A percentile compares a stretch with the other conserved stretches of the same genome.
Evolutionary conservation across 139 green algal species (phyloP).

Genomic region (Tetradesmus obliquus): DNA sequence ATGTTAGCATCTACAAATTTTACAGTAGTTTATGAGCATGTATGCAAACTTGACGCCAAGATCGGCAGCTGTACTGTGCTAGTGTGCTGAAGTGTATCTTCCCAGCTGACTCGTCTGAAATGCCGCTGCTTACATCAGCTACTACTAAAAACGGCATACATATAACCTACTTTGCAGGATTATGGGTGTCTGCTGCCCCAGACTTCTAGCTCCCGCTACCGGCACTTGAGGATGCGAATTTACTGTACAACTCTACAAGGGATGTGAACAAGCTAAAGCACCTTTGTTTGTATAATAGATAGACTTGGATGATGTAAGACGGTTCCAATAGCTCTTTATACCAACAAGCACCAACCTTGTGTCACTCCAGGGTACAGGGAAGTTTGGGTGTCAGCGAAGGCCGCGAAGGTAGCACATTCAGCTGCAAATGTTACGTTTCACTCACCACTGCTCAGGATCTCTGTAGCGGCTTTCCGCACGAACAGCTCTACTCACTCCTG

Average conservation of each 20-base stretch:
- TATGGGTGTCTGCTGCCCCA: neutral
- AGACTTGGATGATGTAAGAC: too few species aligned
- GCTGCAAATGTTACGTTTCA: too few species aligned
- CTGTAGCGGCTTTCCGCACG: neutral
- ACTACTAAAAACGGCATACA: neutral
- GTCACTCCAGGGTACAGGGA: neutral
- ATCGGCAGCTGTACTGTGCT: neutral
- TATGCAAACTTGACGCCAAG: neutral
- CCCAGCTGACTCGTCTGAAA: too few species aligned
- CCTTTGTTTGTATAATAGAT: too few species aligned
- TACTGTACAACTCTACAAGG: too few species aligned
- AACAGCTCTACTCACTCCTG: neutral
- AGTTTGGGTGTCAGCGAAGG: neutral
- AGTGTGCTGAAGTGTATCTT: neutral
- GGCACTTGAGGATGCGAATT: neutral
- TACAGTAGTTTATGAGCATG: too few species aligned
- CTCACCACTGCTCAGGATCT: neutral
- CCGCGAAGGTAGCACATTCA: too few species aligned
- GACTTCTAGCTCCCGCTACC: neutral
- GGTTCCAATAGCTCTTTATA: too few species aligned
- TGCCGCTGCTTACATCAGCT: neutral
- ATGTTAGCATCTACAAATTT: too few species aligned
- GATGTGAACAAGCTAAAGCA: too few species aligned
- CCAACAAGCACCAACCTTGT: neutral
- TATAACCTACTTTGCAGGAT: neutral